Evolutionary conservation across 23 red algal genomes (phyloP).

Genomic region (Cyanidiococcus yangmingshanensis): DNA sequence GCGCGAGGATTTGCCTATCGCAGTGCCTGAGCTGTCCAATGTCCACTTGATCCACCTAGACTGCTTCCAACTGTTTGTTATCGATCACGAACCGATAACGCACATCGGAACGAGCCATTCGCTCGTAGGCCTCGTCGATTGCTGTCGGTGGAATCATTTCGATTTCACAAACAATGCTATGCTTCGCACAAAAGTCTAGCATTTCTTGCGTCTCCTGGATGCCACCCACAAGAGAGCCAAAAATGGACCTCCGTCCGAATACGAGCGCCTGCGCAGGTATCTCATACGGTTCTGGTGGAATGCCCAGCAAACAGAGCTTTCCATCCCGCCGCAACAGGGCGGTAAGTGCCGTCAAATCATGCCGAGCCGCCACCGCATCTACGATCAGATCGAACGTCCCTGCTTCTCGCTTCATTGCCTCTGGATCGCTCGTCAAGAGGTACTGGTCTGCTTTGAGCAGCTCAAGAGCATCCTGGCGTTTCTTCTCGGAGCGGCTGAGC

Average conservation of each 20-base stretch:
- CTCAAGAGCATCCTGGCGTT: constrained; percentile 26
- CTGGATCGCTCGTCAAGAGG: background rate
- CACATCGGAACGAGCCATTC: constrained; percentile 9
- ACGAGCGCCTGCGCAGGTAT: background rate
- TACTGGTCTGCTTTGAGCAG: constrained; percentile 10
- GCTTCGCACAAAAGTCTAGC: constrained; percentile 25
- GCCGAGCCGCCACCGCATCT: constrained; percentile 7
- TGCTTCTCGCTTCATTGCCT: constrained; percentile 16
- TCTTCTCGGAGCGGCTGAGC: constrained; percentile 23
- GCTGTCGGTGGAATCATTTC: background rate
- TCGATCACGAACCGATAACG: constrained; percentile 15
- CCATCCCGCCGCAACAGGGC: constrained; percentile 3
- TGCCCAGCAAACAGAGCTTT: constrained; percentile 9
- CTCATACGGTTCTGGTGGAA: background rate
- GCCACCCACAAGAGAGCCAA: constrained; percentile 27
- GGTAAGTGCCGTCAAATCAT: background rate
- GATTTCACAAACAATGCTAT: constrained; percentile 11
- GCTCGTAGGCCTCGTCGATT: constrained; percentile 19
- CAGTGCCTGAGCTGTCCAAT: no score
- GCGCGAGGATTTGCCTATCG: no score
- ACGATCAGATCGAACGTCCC: constrained; percentile 12
- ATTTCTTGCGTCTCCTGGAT: constrained; percentile 28
- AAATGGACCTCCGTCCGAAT: background rate
- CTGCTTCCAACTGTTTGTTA: background rate
- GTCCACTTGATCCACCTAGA: background rate